Percentiles rank a stretch among this genome's conserved stretches.
Conservation (phyloP, 306 rosid species). For the Pueraria montana region DNA sequence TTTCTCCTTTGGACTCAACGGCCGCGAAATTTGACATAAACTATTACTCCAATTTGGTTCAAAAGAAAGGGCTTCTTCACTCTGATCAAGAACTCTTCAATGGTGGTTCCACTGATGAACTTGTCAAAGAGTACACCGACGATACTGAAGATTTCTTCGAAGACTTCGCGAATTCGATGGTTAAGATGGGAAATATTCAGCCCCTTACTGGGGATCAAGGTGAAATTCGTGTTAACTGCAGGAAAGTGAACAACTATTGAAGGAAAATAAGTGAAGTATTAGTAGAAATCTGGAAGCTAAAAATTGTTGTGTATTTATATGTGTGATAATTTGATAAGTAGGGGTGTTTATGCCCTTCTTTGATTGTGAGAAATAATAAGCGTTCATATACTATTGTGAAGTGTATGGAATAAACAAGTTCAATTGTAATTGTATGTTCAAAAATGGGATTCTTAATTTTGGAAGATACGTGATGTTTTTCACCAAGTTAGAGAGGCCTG, state of each 20-base stretch:
- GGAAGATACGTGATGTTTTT: background rate
- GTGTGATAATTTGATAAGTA: background rate
- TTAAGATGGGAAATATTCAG: slow-evolving; percentile 65
- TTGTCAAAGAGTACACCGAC: slow-evolving; percentile 46
- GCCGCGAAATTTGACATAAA: slow-evolving; percentile 6
- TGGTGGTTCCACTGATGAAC: slow-evolving; percentile 47
- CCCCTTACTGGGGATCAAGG: slow-evolving; percentile 58
- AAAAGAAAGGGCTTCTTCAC: slow-evolving; percentile 56
- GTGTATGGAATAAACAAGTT: background rate
- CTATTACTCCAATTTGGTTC: slow-evolving; percentile 43
- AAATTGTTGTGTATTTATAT: background rate
- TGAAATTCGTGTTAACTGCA: slow-evolving; percentile 57
- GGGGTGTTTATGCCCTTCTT: background rate
- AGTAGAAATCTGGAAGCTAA: background rate
- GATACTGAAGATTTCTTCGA: slow-evolving; percentile 15
- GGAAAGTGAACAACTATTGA: slow-evolving; percentile 16
- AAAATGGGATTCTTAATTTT: background rate
- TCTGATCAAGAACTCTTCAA: slow-evolving; percentile 60
- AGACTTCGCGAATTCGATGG: slow-evolving; percentile 54
- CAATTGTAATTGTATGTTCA: background rate
- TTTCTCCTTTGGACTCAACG: slow-evolving; percentile 53
- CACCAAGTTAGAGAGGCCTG: background rate
- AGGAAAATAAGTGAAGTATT: background rate
- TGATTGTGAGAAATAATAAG: background rate
- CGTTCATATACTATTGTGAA: background rate